Evolutionary conservation across 129 eudicot species (phyloP).

Genomic region (Kitagawia praeruptora): DNA sequence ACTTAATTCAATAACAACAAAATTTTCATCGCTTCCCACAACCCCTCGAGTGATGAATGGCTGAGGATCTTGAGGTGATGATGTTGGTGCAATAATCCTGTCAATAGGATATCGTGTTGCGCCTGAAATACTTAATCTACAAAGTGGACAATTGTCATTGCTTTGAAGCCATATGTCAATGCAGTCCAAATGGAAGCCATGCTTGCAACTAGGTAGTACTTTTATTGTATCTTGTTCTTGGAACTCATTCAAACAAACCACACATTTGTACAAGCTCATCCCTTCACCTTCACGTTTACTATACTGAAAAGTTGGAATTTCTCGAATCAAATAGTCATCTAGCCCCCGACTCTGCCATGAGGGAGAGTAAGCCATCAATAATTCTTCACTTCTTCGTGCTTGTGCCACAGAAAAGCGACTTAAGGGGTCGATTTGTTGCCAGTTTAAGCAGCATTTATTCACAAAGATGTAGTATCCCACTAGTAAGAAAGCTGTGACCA

Average conservation of each 20-base stretch:
- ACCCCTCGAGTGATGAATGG: slow-evolving; percentile 18
- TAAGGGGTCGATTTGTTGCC: slow-evolving; percentile 58
- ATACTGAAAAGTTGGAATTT: slow-evolving; percentile 66
- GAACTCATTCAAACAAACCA: slow-evolving; percentile 79
- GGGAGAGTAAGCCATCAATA: slow-evolving; percentile 54
- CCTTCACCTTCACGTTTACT: slow-evolving; percentile 22
- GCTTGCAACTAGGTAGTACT: slow-evolving; percentile 69
- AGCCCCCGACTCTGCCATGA: slow-evolving; percentile 61
- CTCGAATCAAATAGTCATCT: slow-evolving; percentile 50
- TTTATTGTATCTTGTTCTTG: slow-evolving; percentile 58
- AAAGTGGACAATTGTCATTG: slow-evolving; percentile 85
- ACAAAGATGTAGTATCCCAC: slow-evolving; percentile 66
- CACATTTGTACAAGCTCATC: slow-evolving; percentile 48
- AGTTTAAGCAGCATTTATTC: slow-evolving; percentile 58
- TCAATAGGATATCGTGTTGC: slow-evolving; percentile 35
- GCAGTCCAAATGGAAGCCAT: slow-evolving; percentile 82
- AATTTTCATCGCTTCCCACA: slow-evolving; percentile 44
- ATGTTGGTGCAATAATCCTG: slow-evolving; percentile 59
- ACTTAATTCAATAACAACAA: slow-evolving; percentile 60
- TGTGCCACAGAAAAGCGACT: slow-evolving; percentile 40
- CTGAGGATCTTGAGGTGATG: slow-evolving; percentile 78
- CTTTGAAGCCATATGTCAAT: slow-evolving; percentile 85
- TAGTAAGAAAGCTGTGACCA: slow-evolving; percentile 59
- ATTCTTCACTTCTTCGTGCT: slow-evolving; percentile 27
- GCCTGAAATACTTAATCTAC: slow-evolving; percentile 72